A percentile compares a stretch with the other conserved stretches of the same genome.
Evolutionary conservation across 352 stramenopile genomes (phyloP).

Genomic region (Phytophthora brassicae): DNA sequence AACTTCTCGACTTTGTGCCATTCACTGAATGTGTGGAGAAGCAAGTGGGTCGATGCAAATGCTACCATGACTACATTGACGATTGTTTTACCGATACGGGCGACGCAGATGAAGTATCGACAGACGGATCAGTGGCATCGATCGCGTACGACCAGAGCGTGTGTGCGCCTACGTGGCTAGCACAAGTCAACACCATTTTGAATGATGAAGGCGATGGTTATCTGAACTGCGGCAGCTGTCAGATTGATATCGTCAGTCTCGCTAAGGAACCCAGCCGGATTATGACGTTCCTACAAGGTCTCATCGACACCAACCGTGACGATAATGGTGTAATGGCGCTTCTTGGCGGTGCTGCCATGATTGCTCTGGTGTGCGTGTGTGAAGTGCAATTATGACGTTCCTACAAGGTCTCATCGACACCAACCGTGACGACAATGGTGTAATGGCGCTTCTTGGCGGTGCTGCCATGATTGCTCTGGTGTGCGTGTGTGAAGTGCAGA

Average conservation of each 20-base stretch:
- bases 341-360: constrained; percentile 55
- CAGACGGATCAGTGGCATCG: constrained; percentile 23
- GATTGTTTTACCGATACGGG: constrained; percentile 48
- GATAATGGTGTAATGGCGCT: constrained; percentile 38
- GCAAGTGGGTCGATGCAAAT: constrained; percentile 42
- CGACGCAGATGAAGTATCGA: constrained; percentile 40
- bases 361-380: constrained; percentile 61
- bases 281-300: constrained; percentile 47
- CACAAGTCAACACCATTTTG: constrained; percentile 51
- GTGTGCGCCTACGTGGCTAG: constrained; percentile 55
- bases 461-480: constrained; percentile 65
- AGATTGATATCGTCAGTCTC: constrained; percentile 70
- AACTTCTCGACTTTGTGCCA: constrained; percentile 52
- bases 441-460: constrained; percentile 39
- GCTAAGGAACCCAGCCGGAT: constrained; percentile 49
- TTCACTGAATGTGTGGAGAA: constrained; percentile 45
- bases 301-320: constrained; percentile 46
- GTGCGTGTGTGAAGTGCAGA: constrained; percentile 66
- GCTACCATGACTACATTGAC: constrained; percentile 51
- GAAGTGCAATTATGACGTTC: constrained; percentile 64
- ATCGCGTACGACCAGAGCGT: constrained; percentile 56
- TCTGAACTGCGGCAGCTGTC: constrained; percentile 76
- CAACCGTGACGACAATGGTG: constrained; percentile 31
- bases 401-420: constrained; percentile 57
- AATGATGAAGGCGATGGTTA: constrained; percentile 46